phyloP scores from a whole-genome alignment of 2,329 filamentous ascomycete genomes.

The Pseudocercospora fuligena region DNA sequence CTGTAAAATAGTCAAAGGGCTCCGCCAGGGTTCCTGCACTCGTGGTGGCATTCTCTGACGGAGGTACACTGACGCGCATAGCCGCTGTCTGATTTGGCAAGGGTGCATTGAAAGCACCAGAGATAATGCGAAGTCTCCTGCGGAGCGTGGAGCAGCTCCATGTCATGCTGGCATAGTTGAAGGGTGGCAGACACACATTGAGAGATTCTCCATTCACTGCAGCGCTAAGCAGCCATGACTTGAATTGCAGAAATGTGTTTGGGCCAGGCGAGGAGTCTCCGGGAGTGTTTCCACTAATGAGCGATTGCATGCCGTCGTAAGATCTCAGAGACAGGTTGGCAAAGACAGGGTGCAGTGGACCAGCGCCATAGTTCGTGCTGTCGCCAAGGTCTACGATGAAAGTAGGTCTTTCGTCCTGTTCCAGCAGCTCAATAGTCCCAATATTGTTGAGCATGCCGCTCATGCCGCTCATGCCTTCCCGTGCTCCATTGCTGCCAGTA shows the following conservation, averaged over 20 bases:
- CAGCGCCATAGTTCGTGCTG: constrained; percentile 58
- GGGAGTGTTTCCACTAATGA: constrained; percentile 57
- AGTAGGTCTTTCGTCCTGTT: constrained; percentile 76
- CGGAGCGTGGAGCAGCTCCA: constrained; percentile 75
- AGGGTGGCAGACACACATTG: constrained; percentile 60
- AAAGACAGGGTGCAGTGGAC: constrained; percentile 67
- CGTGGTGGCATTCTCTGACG: constrained; percentile 14
- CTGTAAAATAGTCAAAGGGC: constrained; percentile 38
- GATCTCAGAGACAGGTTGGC: constrained; percentile 70
- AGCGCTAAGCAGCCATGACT: constrained; percentile 68
- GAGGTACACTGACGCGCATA: constrained; percentile 36
- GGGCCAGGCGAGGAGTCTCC: constrained; percentile 44
- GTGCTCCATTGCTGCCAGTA: constrained; percentile 20
- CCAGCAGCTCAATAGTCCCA: constrained; percentile 72
- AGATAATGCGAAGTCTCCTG: constrained; percentile 70
- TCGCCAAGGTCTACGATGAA: constrained; percentile 74
- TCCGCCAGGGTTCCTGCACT: constrained; percentile 22
- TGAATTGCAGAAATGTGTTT: constrained; percentile 66
- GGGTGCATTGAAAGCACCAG: constrained; percentile 50
- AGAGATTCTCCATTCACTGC: constrained; percentile 58
- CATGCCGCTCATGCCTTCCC: constrained; percentile 23
- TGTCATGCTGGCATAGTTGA: constrained; percentile 65
- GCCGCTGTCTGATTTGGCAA: constrained; percentile 25
- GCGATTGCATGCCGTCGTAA: constrained; percentile 59
- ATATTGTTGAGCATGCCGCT: constrained; percentile 63